These are phyloP conservation scores for Teratosphaeria nubilosa DNA, from an alignment of 2,329 filamentous ascomycete genomes.

Conservation along the genomic window DNA sequence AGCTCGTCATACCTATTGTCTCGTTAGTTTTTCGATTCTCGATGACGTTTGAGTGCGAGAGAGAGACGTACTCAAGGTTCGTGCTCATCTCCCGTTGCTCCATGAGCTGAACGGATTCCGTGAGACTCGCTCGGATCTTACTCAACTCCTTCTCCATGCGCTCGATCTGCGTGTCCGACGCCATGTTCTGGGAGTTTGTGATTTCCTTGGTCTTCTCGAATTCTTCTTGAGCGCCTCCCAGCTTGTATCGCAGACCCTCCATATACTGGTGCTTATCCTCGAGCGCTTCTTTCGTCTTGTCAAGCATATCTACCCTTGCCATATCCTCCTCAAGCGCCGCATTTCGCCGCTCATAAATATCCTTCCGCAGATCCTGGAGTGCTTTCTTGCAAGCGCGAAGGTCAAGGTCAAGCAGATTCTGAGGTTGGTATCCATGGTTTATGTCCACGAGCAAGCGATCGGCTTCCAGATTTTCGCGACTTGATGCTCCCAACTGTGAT, in stretches of 20 bases:
- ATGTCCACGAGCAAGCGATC: conserved; percentile 76
- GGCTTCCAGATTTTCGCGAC: conserved; percentile 38
- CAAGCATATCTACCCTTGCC: conserved; percentile 86
- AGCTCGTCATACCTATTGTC: conserved; percentile 71
- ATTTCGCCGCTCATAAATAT: conserved; percentile 81
- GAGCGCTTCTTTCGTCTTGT: conserved; percentile 92
- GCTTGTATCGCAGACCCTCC: conserved; percentile 78
- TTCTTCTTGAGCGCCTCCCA: conserved; percentile 81
- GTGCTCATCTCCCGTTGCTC: conserved; percentile 95
- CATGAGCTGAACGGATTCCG: conserved; percentile 80
- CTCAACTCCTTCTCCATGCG: conserved; percentile 98
- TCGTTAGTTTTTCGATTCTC: neutral
- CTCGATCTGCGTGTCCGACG: conserved; percentile 87
- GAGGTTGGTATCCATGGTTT: conserved; percentile 82
- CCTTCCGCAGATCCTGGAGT: conserved; percentile 70
- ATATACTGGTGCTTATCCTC: conserved; percentile 92
- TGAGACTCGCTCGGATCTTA: conserved; percentile 74
- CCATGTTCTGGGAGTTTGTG: conserved; percentile 76
- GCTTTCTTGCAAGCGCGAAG: conserved; percentile 74
- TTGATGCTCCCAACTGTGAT: conserved; percentile 39
- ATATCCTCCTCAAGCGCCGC: conserved; percentile 79
- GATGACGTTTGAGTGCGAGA: neutral
- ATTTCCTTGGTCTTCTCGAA: conserved; percentile 82
- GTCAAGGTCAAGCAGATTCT: conserved; percentile 70
- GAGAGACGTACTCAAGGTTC: conserved; percentile 68